Conservation (phyloP, 1,139 yeast genomes). For the Protomyces macrosporus region DNA sequence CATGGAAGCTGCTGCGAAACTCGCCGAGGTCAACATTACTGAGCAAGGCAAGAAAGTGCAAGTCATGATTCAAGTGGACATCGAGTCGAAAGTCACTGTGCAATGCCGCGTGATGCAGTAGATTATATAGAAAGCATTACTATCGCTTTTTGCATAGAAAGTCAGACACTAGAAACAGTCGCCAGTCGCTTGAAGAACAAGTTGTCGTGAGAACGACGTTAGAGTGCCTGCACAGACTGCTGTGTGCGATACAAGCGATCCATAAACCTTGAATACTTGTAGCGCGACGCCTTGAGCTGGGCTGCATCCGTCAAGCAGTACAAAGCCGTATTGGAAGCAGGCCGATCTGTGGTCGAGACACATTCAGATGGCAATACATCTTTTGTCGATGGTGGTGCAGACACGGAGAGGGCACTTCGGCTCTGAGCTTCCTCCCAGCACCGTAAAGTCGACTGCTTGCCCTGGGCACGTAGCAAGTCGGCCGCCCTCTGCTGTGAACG, state of each 20-base stretch:
- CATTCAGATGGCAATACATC: too few relatives aligned
- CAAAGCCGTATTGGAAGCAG: not conserved
- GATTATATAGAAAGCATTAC: not conserved
- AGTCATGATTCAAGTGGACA: conserved; percentile 74
- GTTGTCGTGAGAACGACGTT: too few relatives aligned
- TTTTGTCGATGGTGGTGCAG: too few relatives aligned
- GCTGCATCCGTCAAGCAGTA: not conserved
- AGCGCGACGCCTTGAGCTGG: not conserved
- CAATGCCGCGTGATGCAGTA: conserved; percentile 57
- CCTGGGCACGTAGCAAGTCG: not conserved
- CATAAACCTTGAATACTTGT: not conserved
- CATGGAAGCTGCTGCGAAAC: conserved; percentile 54
- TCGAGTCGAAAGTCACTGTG: conserved; percentile 74
- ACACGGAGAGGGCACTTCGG: too few relatives aligned
- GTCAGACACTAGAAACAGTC: too few relatives aligned
- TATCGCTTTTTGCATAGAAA: not conserved
- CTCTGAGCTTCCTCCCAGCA: not conserved
- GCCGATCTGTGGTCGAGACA: not conserved
- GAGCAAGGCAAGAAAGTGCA: conserved; percentile 66
- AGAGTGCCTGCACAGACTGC: not conserved
- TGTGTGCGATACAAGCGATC: not conserved
- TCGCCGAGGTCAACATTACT: conserved; percentile 74
- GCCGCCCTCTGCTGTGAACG: not conserved
- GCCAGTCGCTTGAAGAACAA: too few relatives aligned
- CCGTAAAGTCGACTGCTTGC: not conserved